These are phyloP conservation scores for Kwoniella pini DNA, from an alignment of 768 basidiomycete genomes.

Conservation along the genomic window DNA sequence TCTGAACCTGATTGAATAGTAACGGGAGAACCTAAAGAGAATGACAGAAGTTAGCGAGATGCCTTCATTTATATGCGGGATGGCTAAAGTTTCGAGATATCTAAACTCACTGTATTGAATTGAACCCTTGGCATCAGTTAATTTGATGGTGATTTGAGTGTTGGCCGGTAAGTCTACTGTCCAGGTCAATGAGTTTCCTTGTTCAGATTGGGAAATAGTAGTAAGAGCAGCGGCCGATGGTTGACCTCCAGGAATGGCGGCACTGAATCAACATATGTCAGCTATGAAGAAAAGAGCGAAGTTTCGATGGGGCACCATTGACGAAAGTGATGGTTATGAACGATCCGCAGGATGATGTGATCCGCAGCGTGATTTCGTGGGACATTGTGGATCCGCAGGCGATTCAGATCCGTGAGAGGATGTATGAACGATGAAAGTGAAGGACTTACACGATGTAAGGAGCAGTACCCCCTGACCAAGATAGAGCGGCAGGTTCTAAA, in stretches of 20 bases:
- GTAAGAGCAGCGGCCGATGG: slow-evolving; percentile 38
- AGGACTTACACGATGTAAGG: slow-evolving; percentile 47
- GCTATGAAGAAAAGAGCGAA: not conserved
- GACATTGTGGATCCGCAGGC: too few species aligned
- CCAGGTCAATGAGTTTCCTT: slow-evolving; percentile 36
- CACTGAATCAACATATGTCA: slow-evolving; percentile 13
- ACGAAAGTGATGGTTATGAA: too few species aligned
- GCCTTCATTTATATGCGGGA: not conserved
- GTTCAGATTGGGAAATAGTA: slow-evolving; percentile 20
- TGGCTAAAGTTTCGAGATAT: slow-evolving; percentile 5
- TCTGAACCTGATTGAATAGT: slow-evolving; percentile 40
- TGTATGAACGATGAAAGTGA: not conserved
- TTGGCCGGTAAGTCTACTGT: slow-evolving; percentile 38
- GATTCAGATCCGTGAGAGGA: too few species aligned
- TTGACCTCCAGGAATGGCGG: slow-evolving; percentile 56
- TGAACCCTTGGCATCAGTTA: slow-evolving; percentile 46
- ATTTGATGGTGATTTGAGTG: slow-evolving; percentile 37
- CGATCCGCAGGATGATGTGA: not conserved
- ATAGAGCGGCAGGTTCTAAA: slow-evolving; percentile 30
- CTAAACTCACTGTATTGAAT: slow-evolving; percentile 29
- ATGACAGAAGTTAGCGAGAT: not conserved
- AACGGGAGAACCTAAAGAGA: slow-evolving; percentile 3
- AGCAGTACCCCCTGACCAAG: slow-evolving; percentile 39
- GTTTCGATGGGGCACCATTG: not conserved
- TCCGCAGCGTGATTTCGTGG: too few species aligned